Evolutionary conservation across 192 early-diverging fungal genomes (phyloP), one percentile per base, ranked within the genome.

Genomic region (Entomortierella parvispora): DNA sequence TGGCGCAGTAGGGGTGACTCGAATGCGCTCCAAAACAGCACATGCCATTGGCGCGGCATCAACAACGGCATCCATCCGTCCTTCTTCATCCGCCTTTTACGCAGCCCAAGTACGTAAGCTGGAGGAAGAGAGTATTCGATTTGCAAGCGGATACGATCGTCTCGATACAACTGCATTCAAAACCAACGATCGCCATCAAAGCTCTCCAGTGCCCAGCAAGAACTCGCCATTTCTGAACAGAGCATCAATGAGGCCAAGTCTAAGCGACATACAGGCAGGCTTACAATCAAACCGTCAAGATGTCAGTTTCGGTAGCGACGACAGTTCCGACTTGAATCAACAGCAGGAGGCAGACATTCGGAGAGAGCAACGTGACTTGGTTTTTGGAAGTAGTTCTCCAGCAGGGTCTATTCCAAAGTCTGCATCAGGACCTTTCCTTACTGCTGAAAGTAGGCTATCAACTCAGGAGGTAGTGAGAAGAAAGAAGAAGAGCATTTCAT

Each of bases 111-210:
- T 77, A 31, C 45, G 66, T 9, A 76, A 77, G 25, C 18, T 77
- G 42, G 74, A 77, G 17, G 74, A 77, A 22, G 74, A 77, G 3
- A 77, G 74, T 34, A 77, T 77, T 29, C 59, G 74, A 26, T 77
- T 77, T 18, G 60, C 65, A 17, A 46, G 56, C 4, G 74, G 74
- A 22, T 77, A 77, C 25, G 65, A 68, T 46, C 55, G 33, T 15
- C 47, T 53, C 10, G 65, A 77, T 20, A 17, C 46, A 5, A 49
- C 3, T 25, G 10, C 17, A n/a, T 29, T 56, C 11, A 68, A 68
- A 33, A 9, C 31, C 8, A 77, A 52, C 22, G 74, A 77, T 48
- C 74, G 74, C 8, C 66, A 77, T 18, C 65, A 62, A 48, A 77
- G 74, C 42, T 68, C 74, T 2, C 74, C 74, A 33, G 33, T 54